Evolutionary conservation across 2,329 filamentous ascomycete genomes (phyloP).

Genomic region (Calonectria leucothoes): DNA sequence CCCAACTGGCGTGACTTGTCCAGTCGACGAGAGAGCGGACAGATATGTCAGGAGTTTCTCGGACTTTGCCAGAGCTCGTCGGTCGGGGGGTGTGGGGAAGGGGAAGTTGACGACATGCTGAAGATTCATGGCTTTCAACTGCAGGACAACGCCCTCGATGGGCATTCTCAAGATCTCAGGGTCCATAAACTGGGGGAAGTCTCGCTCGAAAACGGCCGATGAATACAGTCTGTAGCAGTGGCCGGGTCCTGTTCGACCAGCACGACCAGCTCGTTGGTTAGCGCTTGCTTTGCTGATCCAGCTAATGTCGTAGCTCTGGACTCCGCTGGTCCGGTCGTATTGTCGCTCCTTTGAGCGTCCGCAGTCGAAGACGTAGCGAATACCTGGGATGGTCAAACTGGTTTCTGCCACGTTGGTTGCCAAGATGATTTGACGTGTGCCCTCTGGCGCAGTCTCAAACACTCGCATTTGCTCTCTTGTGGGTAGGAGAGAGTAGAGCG

Average conservation of each 20-base stretch:
- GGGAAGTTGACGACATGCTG: slow-evolving; percentile 94
- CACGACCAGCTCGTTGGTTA: slow-evolving; percentile 90
- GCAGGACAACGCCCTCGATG: slow-evolving; percentile 90
- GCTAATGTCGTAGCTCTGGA: slow-evolving; percentile 93
- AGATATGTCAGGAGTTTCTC: slow-evolving; percentile 90
- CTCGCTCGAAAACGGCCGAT: slow-evolving; percentile 90
- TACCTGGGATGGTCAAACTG: slow-evolving; percentile 94
- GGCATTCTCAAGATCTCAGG: slow-evolving; percentile 93
- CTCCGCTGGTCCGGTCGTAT: slow-evolving; percentile 88
- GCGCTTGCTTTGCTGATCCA: slow-evolving; percentile 99
- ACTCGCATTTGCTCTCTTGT: slow-evolving; percentile 92
- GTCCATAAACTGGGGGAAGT: slow-evolving; percentile 86
- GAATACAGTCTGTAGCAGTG: slow-evolving; percentile 97
- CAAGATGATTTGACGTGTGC: slow-evolving; percentile 85
- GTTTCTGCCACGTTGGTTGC: slow-evolving; percentile 98
- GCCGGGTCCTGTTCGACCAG: slow-evolving; percentile 92
- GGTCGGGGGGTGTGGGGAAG: slow-evolving; percentile 90
- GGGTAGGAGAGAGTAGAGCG: slow-evolving; percentile 91
- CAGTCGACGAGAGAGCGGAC: slow-evolving; percentile 78
- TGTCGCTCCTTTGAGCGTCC: slow-evolving; percentile 92
- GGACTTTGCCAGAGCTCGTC: slow-evolving; percentile 80
- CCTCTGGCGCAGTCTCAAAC: slow-evolving; percentile 86
- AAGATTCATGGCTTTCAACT: slow-evolving; percentile 94
- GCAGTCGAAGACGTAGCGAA: slow-evolving; percentile 95
- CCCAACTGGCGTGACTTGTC: slow-evolving; percentile 83